Conservation (phyloP, 345 rosid genomes). For the Populus pruinosa region DNA sequence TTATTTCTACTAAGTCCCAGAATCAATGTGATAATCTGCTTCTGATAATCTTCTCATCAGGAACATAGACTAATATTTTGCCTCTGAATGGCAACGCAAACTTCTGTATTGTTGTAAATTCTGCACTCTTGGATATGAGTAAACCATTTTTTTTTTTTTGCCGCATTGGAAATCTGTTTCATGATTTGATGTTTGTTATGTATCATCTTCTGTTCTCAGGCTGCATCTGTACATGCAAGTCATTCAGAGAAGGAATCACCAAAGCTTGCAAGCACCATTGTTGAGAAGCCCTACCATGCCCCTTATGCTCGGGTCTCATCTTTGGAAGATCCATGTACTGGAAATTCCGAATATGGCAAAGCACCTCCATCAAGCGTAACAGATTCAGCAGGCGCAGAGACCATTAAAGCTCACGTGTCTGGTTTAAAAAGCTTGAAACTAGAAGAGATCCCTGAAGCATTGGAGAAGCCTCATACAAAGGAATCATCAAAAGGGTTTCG, state of each 20-base stretch:
- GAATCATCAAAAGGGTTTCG: conserved; percentile 70
- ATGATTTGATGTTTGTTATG: conserved; percentile 14
- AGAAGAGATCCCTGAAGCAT: conserved; percentile 57
- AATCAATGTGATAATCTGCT: background rate
- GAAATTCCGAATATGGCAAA: conserved; percentile 50
- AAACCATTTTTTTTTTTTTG: conserved; percentile 3
- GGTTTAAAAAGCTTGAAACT: conserved; percentile 37
- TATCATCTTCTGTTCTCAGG: conserved; percentile 37
- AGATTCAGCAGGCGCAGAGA: conserved; percentile 30
- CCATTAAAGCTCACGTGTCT: conserved; percentile 42
- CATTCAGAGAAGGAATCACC: conserved; percentile 38
- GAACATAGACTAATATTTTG: background rate
- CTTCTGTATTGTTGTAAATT: background rate
- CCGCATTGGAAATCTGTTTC: conserved; percentile 7
- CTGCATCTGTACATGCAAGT: conserved; percentile 34
- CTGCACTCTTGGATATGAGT: background rate
- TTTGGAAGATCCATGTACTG: conserved; percentile 59
- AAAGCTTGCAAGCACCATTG: conserved; percentile 34
- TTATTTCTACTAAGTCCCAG: background rate
- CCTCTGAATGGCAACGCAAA: background rate
- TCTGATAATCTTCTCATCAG: background rate
- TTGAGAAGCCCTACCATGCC: conserved; percentile 59
- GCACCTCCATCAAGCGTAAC: conserved; percentile 43
- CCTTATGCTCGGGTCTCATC: conserved; percentile 80
- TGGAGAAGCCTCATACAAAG: conserved; percentile 54